Percentiles rank a stretch among this genome's conserved stretches.
These are phyloP conservation scores for Vigna hirtella DNA, from an alignment of 306 rosid species.

Conservation along the genomic window DNA sequence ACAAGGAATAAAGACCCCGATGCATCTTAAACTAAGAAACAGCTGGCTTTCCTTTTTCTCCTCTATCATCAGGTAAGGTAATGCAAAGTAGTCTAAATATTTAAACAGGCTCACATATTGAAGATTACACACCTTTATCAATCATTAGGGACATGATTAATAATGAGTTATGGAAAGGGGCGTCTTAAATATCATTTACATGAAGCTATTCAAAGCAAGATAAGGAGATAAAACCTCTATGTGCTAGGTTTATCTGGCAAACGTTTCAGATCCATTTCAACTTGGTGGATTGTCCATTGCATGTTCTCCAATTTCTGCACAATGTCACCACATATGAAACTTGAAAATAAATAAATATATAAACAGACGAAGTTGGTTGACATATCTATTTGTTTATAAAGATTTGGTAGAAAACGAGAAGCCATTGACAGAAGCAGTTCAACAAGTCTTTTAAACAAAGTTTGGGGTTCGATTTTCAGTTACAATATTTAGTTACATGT, in stretches of 20 bases:
- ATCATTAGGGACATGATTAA: constrained; percentile 24
- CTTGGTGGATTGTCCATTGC: constrained; percentile 97
- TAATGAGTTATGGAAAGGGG: neutral
- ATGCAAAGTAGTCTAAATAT: neutral
- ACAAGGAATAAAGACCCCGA: no score
- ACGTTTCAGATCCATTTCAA: constrained; percentile 86
- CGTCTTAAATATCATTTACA: constrained; percentile 28
- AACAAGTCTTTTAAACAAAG: no score
- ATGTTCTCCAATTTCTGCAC: constrained; percentile 86
- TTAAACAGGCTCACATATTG: constrained; percentile 22
- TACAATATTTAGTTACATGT: no score
- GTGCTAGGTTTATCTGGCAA: constrained; percentile 62
- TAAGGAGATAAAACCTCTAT: constrained; percentile 41
- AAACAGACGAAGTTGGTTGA: neutral
- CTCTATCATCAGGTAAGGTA: no score
- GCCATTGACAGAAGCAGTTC: no score
- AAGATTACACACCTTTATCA: neutral
- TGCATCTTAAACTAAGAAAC: no score
- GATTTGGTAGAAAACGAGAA: neutral
- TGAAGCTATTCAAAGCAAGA: neutral
- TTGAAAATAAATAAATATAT: neutral
- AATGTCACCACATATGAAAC: constrained; percentile 1
- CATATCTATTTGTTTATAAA: neutral
- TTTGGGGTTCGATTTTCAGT: no score
- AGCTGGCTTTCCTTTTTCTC: no score